Conservation (phyloP, 352 stramenopile genomes). For the Pseudoperonospora humuli region DNA sequence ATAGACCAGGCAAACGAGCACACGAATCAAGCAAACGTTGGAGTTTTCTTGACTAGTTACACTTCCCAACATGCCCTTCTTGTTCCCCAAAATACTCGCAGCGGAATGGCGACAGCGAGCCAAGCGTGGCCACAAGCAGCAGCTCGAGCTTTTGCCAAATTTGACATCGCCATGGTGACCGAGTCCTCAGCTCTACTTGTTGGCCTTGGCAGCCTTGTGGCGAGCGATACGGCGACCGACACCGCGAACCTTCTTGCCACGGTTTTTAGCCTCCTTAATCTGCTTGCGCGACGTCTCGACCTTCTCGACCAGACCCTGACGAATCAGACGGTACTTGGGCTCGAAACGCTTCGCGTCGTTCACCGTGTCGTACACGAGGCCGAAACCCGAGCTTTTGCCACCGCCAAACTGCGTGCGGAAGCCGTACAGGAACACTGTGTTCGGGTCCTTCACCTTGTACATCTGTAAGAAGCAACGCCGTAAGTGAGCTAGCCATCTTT, state of each 20-base stretch:
- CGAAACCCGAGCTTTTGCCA: constrained; percentile 97
- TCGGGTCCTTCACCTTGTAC: constrained; percentile 95
- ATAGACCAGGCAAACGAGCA: background rate
- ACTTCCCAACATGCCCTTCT: constrained; percentile 47
- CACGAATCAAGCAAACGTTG: constrained; percentile 35
- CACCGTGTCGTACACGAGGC: constrained; percentile 97
- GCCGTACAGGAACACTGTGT: constrained; percentile 95
- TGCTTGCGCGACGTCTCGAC: constrained; percentile 97
- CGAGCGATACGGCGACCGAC: constrained; percentile 96
- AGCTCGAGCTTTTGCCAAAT: constrained; percentile 15
- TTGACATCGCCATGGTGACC: constrained; percentile 18
- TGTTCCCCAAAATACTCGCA: constrained; percentile 39
- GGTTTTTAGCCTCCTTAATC: constrained; percentile 99
- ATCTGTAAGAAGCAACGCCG: constrained; percentile 41
- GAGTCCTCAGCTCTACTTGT: constrained; percentile 74
- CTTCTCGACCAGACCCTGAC: constrained; percentile 88
- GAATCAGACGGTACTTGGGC: constrained; percentile 96
- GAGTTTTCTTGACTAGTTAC: constrained; percentile 49
- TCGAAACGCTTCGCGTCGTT: constrained; percentile 98
- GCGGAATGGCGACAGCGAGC: constrained; percentile 30
- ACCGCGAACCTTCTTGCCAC: constrained; percentile 96
- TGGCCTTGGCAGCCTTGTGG: constrained; percentile 98
- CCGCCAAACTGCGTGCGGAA: constrained; percentile 97
- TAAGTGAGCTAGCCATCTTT: constrained; percentile 14
- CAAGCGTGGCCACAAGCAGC: constrained; percentile 13